phyloP scores from a whole-genome alignment of 176 grass and related monocot genomes.

The Oryza meyeriana region DNA sequence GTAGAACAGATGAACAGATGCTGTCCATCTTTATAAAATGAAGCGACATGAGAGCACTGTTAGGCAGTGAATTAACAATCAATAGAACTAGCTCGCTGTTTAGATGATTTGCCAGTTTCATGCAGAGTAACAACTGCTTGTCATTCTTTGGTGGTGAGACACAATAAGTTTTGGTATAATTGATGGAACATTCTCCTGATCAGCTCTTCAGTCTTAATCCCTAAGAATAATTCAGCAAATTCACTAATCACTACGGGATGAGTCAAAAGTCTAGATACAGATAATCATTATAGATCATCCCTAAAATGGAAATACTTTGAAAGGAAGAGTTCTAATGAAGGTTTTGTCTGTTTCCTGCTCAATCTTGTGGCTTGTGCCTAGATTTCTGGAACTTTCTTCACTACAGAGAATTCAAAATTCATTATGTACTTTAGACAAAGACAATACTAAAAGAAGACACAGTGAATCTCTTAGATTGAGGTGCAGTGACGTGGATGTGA shows the following conservation, averaged over 20 bases:
- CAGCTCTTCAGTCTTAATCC: slow-evolving; percentile 74
- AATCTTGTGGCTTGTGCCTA: too few species aligned
- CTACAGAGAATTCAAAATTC: too few species aligned
- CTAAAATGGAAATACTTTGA: slow-evolving; percentile 55
- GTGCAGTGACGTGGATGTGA: slow-evolving; percentile 8
- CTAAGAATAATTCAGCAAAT: slow-evolving; percentile 72
- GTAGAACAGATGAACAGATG: slow-evolving; percentile 71
- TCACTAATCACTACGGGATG: slow-evolving; percentile 58
- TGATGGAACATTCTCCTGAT: slow-evolving; percentile 74
- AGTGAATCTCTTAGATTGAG: slow-evolving; percentile 19
- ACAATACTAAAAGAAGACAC: too few species aligned
- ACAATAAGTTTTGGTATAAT: slow-evolving; percentile 88
- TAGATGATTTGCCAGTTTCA: slow-evolving; percentile 66
- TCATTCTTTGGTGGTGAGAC: slow-evolving; percentile 61
- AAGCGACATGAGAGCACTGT: too few species aligned
- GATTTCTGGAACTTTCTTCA: too few species aligned
- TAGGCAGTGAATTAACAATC: too few species aligned
- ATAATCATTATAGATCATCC: slow-evolving; percentile 74
- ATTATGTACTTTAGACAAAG: too few species aligned
- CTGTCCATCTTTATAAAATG: too few species aligned
- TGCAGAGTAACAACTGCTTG: slow-evolving; percentile 63
- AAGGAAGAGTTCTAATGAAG: slow-evolving; percentile 67
- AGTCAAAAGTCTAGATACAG: slow-evolving; percentile 57
- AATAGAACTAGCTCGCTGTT: too few species aligned
- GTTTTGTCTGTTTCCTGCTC: too few species aligned